Base-by-base conservation (phyloP, 768 basidiomycete species). In the Melanogaster broomeanus region DNA sequence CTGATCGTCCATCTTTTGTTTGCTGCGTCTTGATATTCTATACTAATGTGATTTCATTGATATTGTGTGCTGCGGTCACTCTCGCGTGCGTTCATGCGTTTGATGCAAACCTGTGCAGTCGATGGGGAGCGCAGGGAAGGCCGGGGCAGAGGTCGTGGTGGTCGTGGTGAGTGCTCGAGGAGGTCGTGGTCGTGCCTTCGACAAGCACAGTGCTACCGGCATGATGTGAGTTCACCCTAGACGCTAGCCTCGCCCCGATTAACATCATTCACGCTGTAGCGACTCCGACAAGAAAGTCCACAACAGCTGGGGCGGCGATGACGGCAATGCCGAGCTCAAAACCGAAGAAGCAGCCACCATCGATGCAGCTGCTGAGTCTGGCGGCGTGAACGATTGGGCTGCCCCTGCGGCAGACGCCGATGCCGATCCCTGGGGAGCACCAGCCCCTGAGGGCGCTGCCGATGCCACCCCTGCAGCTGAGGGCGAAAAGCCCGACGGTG, bases 221-320 rank as follows among this genome's bases (percentile, higher is more conserved):
- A 89, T 87, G 73, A 85, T 78, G 89, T 88, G 61, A 56, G 87
- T 78, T 19, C 18, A 19, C 24, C 39, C 52, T 27, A 27, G 51
- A 13, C 16, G 24, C 3, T n/a, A n/a, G 10, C 41, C 46, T n/a
- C n/a, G n/a, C n/a, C 3, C 48, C 40, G 21, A 25, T 41, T 47
- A 52, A 51, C 42, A 55, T 55, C 53, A 57, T 51, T 52, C 49
- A 60, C 30, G 51, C 42, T 51, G 12, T 56, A 94, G 91, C 69
- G 96, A 98, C 74, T 88, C 91, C 40, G 90, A 94, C 61, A 98
- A 98, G 82, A 93, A 92, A 77, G 74, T 95, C 62, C 88, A 92
- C 69, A 89, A 93, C 66, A 88, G 87, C 59, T 98, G 96, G 96
- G 96, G 96, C 58, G 91, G 89, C 37, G 92, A 94, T 57, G 90